Conservation (phyloP, 2,329 filamentous ascomycete species). For the Fusarium pilosicola region DNA sequence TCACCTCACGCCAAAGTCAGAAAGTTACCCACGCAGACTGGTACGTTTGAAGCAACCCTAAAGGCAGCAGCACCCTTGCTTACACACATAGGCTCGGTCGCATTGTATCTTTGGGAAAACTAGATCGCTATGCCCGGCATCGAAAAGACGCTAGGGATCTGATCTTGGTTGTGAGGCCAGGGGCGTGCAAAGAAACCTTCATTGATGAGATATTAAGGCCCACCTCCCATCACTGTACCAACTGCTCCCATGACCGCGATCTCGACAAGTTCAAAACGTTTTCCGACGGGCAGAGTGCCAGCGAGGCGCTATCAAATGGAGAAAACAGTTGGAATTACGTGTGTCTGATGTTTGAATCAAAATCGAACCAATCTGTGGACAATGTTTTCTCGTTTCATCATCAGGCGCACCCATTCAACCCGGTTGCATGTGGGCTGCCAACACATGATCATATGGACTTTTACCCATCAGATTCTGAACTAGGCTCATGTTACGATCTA, state of each 20-base stretch:
- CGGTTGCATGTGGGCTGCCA: neutral
- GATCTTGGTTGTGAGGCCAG: neutral
- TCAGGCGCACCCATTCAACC: neutral
- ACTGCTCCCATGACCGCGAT: neutral
- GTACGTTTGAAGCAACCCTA: too few species aligned
- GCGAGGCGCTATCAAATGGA: neutral
- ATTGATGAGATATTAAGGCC: too few species aligned
- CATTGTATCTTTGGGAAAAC: fast-evolving
- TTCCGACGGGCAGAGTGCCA: neutral
- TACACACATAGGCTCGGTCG: neutral
- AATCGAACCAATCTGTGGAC: neutral
- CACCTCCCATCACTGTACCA: neutral
- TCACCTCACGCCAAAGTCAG: neutral
- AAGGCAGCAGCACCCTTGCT: neutral
- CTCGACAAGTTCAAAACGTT: neutral
- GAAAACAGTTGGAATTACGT: neutral
- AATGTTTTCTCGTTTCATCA: neutral
- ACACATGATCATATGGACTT: too few species aligned
- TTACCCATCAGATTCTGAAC: too few species aligned
- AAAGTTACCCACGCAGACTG: neutral
- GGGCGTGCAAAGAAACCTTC: too few species aligned
- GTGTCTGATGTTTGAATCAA: neutral
- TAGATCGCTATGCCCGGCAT: neutral
- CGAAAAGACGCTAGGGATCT: fast-evolving
- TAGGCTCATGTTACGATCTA: too few species aligned